Percentiles rank a stretch among this genome's conserved stretches.
Conservation (phyloP, 2,329 filamentous ascomycete genomes). For the Aspergillus nomiae region DNA sequence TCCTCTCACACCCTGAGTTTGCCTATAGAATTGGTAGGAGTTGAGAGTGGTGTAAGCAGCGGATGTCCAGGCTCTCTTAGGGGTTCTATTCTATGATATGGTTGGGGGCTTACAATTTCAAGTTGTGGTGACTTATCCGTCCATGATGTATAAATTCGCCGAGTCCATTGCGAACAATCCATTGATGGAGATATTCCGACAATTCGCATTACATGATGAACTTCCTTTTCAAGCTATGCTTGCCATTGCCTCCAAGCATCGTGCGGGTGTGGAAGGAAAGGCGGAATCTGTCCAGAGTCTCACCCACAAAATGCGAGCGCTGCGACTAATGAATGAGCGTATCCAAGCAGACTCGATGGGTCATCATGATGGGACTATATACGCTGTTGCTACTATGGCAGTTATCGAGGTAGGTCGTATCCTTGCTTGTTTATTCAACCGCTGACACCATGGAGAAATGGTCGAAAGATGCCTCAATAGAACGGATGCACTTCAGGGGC, state of each 20-base stretch:
- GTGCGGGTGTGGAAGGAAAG: constrained; percentile 33
- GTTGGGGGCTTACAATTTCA: constrained; percentile 21
- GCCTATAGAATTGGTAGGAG: neutral
- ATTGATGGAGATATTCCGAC: constrained; percentile 34
- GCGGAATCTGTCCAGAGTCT: constrained; percentile 34
- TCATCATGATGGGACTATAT: constrained; percentile 32
- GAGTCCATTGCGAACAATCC: constrained; percentile 30
- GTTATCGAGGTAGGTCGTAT: constrained; percentile 34
- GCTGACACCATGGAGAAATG: constrained; percentile 33
- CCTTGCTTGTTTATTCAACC: neutral
- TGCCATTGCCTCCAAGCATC: constrained; percentile 36
- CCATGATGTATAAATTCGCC: constrained; percentile 39
- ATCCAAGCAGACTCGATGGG: constrained; percentile 26
- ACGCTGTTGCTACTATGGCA: constrained; percentile 35
- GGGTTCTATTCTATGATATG: neutral
- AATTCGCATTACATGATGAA: constrained; percentile 31
- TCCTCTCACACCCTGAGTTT: neutral
- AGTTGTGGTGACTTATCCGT: constrained; percentile 37
- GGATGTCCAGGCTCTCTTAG: neutral
- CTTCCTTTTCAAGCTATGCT: constrained; percentile 37
- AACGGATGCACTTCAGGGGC: constrained; percentile 33
- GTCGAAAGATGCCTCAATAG: constrained; percentile 34
- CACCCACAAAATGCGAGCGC: constrained; percentile 35
- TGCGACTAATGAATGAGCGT: constrained; percentile 33
- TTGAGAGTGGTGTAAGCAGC: neutral